Conservation (phyloP, 495 filamentous ascomycete genomes). For the Neurospora sp. region DNA sequence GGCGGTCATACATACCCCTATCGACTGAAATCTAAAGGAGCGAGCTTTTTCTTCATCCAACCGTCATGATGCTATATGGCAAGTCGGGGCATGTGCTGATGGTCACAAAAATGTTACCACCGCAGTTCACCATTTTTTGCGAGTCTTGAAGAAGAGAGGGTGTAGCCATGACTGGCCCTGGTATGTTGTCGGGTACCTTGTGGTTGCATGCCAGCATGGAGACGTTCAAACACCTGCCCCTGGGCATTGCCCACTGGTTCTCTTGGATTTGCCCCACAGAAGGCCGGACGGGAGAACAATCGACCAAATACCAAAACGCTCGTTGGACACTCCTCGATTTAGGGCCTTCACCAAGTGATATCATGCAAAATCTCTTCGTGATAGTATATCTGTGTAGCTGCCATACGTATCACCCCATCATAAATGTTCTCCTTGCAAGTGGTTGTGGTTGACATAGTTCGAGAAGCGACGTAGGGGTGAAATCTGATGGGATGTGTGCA, state of each 20-base stretch:
- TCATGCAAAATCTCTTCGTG: accelerated
- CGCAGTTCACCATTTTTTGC: background rate
- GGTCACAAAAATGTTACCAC: background rate
- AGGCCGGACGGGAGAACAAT: background rate
- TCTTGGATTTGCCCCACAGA: background rate
- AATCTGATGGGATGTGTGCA: background rate
- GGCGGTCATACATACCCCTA: too few relatives aligned
- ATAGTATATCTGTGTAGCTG: background rate
- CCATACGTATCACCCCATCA: background rate
- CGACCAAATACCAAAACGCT: background rate
- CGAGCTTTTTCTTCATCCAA: too few relatives aligned
- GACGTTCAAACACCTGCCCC: background rate
- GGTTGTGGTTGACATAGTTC: too few relatives aligned
- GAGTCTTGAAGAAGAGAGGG: background rate
- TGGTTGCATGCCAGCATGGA: background rate
- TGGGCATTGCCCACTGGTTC: too few relatives aligned
- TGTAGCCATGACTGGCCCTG: background rate
- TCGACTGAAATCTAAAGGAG: too few relatives aligned
- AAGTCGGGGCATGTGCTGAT: background rate
- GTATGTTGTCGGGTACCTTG: too few relatives aligned
- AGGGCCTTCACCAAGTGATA: background rate
- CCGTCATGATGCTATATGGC: background rate
- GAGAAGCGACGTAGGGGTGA: background rate
- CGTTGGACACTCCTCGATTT: background rate
- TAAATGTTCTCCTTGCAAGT: too few relatives aligned